Evolutionary conservation across 805 yeast species (phyloP).

Genomic region (Kuraishia ogatae): DNA sequence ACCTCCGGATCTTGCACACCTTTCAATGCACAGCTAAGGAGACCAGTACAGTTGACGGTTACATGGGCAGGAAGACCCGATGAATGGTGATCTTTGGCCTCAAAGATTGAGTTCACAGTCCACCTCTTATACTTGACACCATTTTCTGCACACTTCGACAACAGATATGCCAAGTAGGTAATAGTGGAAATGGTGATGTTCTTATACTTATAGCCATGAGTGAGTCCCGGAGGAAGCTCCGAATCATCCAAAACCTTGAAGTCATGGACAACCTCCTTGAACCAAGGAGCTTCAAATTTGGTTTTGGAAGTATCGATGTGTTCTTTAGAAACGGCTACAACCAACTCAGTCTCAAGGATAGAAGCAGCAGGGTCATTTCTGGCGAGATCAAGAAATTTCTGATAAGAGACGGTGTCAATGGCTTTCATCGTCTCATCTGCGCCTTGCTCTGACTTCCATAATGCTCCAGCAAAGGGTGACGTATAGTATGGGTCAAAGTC

Average conservation of each 20-base stretch:
- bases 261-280: slow-evolving; percentile 31
- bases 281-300: slow-evolving; percentile 37
- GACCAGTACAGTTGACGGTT: background rate
- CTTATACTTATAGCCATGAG: background rate
- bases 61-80: background rate
- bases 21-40: background rate
- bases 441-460: slow-evolving; percentile 54
- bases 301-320: background rate
- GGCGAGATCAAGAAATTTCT: slow-evolving; percentile 35
- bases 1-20: slow-evolving; percentile 24
- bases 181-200: background rate
- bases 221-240: background rate
- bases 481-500: slow-evolving; percentile 43
- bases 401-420: slow-evolving; percentile 40
- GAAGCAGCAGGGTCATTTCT: slow-evolving; percentile 40
- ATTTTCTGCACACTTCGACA: background rate
- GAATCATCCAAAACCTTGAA: slow-evolving; percentile 22
- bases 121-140: background rate
- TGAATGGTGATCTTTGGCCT: background rate
- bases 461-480: slow-evolving; percentile 68
- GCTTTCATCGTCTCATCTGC: slow-evolving; percentile 25
- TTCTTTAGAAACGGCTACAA: background rate
- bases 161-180: background rate
- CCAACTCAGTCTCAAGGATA: slow-evolving; percentile 17
- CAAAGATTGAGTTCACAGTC: background rate